Percentiles rank a stretch among this genome's conserved stretches.
Conservation (phyloP, 192 early-diverging fungal species). For the Backusella morwellensis region DNA sequence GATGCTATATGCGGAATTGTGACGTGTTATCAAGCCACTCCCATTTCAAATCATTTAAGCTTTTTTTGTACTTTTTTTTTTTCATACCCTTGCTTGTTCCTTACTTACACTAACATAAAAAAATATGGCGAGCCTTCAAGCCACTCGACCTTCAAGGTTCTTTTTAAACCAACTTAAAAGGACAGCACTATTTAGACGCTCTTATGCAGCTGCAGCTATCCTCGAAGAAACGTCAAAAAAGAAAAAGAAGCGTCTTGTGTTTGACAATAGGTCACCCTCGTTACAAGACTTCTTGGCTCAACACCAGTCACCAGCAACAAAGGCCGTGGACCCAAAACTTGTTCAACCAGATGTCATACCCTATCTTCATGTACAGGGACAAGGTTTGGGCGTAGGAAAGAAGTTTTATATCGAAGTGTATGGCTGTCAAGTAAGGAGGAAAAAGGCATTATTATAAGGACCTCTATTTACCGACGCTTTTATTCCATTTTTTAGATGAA, state of each 20-base stretch:
- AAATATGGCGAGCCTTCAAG: not conserved
- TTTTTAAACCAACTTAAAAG: not conserved
- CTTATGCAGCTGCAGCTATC: not conserved
- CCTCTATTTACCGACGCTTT: not conserved
- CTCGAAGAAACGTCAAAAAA: not conserved
- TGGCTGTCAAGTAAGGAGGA: constrained; percentile 57
- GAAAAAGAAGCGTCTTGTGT: constrained; percentile 39
- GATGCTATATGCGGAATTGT: not conserved
- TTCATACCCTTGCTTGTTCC: not conserved
- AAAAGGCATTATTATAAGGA: too few species aligned
- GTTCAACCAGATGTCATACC: constrained; percentile 36
- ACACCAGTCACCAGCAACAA: constrained; percentile 7
- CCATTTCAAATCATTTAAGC: not conserved
- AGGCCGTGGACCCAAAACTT: not conserved
- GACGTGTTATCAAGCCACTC: not conserved
- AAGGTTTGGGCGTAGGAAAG: constrained; percentile 52
- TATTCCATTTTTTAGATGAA: constrained; percentile 52
- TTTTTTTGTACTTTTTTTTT: not conserved
- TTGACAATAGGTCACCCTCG: constrained; percentile 47
- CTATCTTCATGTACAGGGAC: constrained; percentile 39
- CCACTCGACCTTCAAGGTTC: not conserved
- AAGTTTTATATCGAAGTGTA: constrained; percentile 79
- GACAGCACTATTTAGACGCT: not conserved
- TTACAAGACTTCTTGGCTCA: constrained; percentile 44
- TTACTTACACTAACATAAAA: not conserved